Percentiles rank a stretch among this genome's conserved stretches.
phyloP scores from a whole-genome alignment of 306 rosid species.

The Casuarina equisetifolia region DNA sequence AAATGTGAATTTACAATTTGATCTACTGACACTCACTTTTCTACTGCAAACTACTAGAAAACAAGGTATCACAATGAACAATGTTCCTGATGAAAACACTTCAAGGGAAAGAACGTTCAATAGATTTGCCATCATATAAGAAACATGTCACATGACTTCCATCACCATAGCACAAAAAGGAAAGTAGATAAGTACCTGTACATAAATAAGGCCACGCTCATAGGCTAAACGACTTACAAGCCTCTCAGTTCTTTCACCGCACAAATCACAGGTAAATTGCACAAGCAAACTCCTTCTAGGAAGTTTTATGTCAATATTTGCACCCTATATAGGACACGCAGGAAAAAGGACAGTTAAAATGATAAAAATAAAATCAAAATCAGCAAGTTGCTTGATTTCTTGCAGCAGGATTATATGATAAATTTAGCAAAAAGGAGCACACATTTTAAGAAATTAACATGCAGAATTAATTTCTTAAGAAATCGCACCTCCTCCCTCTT shows the following conservation, averaged over 20 bases:
- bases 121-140: constrained; percentile 11
- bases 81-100: not conserved
- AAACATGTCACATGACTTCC: constrained; percentile 13
- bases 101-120: not conserved
- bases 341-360: constrained; percentile 3
- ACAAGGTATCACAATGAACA: not conserved
- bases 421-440: not conserved
- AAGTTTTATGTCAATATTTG: constrained; percentile 55
- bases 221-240: constrained; percentile 77
- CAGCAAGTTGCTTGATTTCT: constrained; percentile 18
- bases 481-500: not conserved
- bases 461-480: not conserved
- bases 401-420: not conserved
- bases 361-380: not conserved
- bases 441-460: not conserved
- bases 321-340: constrained; percentile 45
- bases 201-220: constrained; percentile 72
- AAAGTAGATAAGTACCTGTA: constrained; percentile 55
- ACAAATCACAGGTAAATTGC: constrained; percentile 68
- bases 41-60: not conserved
- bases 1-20: not conserved
- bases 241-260: constrained; percentile 80
- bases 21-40: not conserved
- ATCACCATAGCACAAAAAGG: constrained; percentile 12
- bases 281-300: constrained; percentile 90